These are phyloP conservation scores for Ogataea corticis DNA, from an alignment of 805 yeast species.

Conservation along the genomic window DNA sequence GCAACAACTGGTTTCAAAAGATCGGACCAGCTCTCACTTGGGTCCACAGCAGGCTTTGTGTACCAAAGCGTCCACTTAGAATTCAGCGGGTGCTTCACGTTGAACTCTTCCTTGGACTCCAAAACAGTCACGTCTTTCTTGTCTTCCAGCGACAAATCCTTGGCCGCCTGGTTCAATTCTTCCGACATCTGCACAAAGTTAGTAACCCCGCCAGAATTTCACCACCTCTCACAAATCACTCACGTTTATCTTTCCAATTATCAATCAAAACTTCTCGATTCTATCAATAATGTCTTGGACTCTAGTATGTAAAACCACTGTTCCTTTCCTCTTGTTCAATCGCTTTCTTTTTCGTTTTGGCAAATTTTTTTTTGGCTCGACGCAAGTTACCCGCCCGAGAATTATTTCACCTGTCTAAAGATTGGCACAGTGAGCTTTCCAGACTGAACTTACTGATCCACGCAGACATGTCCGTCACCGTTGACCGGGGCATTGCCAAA, in stretches of 20 bases:
- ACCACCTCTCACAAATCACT: background rate
- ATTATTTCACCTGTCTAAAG: background rate
- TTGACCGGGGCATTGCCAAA: constrained; percentile 38
- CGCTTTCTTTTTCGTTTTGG: constrained; percentile 11
- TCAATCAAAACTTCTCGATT: background rate
- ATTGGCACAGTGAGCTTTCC: background rate
- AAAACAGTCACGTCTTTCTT: constrained; percentile 49
- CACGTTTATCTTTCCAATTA: constrained; percentile 9
- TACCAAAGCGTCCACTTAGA: constrained; percentile 96
- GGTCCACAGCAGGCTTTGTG: constrained; percentile 85
- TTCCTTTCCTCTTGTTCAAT: constrained; percentile 10
- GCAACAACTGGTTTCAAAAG: constrained; percentile 90
- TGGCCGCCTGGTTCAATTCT: constrained; percentile 35
- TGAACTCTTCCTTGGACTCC: constrained; percentile 61
- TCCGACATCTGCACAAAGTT: constrained; percentile 30
- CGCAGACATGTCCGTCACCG: constrained; percentile 19
- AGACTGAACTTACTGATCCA: too few relatives aligned
- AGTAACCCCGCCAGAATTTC: background rate
- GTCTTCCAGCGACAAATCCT: constrained; percentile 38
- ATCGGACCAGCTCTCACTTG: constrained; percentile 86
- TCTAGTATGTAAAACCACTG: background rate
- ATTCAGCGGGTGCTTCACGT: constrained; percentile 85
- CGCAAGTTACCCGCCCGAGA: constrained; percentile 14
- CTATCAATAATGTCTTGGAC: background rate
- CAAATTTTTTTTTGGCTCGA: constrained; percentile 14